Conservation (phyloP, 169 alveolate species). For the Toxoplasma gondii region DNA sequence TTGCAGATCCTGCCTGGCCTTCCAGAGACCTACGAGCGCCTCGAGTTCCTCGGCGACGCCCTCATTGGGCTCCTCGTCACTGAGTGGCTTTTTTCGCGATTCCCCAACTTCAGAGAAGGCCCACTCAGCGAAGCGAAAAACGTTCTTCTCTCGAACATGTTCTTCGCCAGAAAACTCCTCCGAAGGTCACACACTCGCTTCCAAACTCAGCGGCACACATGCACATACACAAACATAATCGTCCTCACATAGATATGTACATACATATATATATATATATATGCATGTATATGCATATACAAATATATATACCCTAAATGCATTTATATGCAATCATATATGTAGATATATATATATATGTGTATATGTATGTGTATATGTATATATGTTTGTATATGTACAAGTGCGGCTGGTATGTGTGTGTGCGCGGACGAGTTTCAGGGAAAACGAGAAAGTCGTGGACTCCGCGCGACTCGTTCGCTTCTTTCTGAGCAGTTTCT, state of each 20-base stretch:
- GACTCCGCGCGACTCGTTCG: no score
- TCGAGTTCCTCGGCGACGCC: constrained; percentile 38
- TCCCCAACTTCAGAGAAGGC: constrained; percentile 13
- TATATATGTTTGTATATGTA: not conserved
- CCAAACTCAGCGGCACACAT: not conserved
- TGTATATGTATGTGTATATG: not conserved
- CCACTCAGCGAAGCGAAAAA: not conserved
- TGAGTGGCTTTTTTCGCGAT: constrained; percentile 15
- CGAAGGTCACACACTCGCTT: not conserved
- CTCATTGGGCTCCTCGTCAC: not conserved
- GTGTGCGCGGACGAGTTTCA: not conserved
- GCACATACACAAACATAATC: no score
- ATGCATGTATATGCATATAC: no score
- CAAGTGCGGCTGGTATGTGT: not conserved
- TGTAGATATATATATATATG: not conserved
- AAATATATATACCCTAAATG: not conserved
- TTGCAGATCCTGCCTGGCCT: not conserved
- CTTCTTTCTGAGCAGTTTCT: no score
- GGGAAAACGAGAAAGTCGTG: no score
- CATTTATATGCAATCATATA: no score
- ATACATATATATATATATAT: no score
- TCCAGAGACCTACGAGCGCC: constrained; percentile 5
- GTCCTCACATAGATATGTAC: not conserved
- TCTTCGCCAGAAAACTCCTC: constrained; percentile 2
- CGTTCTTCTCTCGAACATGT: not conserved